Evolutionary conservation across 768 basidiomycete genomes (phyloP).

Genomic region (Leucocoprinus sp.): DNA sequence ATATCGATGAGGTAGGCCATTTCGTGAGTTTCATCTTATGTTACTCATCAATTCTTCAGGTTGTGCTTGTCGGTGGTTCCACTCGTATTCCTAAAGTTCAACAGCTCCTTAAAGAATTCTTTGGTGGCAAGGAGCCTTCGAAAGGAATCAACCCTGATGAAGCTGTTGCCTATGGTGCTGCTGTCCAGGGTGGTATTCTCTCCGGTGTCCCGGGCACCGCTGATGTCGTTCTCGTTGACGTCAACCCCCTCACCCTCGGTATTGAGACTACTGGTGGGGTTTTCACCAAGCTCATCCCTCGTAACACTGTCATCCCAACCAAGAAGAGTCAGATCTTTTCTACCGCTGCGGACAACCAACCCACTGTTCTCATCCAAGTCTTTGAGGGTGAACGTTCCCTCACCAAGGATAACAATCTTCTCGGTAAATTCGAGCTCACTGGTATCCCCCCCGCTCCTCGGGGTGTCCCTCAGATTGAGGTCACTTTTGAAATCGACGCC

Average conservation of each 20-base stretch:
- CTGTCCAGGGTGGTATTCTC: constrained; percentile 97
- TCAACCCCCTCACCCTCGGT: constrained; percentile 94
- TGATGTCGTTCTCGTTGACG: constrained; percentile 92
- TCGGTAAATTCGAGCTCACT: constrained; percentile 93
- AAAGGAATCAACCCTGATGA: constrained; percentile 99
- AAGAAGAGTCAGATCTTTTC: constrained; percentile 94
- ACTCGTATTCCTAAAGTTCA: constrained; percentile 99
- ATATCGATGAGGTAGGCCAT: constrained; percentile 70
- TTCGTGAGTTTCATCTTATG: background rate
- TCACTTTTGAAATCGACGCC: constrained; percentile 92
- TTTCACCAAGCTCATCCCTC: constrained; percentile 94
- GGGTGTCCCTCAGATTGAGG: constrained; percentile 96
- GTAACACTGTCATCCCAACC: constrained; percentile 98
- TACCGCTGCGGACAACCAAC: constrained; percentile 86
- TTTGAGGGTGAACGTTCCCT: constrained; percentile 95
- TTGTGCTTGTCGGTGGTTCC: constrained; percentile 92
- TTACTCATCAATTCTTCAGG: constrained; percentile 27
- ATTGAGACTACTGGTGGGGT: constrained; percentile 99
- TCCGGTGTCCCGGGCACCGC: constrained; percentile 87
- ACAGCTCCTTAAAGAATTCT: constrained; percentile 96
- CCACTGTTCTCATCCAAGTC: constrained; percentile 94
- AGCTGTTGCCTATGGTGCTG: constrained; percentile 98
- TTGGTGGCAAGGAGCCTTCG: constrained; percentile 93
- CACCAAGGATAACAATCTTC: constrained; percentile 97
- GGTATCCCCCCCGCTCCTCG: constrained; percentile 92